phyloP scores from a whole-genome alignment of 768 basidiomycete genomes.

The Thelephora ganbajun region DNA sequence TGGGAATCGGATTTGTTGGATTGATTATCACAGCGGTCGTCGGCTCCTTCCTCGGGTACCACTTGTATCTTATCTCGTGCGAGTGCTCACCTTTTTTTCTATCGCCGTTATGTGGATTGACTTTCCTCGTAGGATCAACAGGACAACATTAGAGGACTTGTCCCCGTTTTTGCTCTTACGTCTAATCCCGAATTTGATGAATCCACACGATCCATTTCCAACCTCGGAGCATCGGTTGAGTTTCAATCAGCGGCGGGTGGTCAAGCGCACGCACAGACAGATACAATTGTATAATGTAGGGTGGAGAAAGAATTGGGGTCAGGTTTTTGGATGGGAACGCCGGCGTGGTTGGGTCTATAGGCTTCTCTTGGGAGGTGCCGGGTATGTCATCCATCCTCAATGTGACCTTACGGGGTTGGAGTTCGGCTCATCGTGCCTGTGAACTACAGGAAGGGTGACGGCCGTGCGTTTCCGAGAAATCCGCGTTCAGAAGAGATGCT shows the following conservation, averaged over 20 bases:
- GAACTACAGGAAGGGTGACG: constrained; percentile 43
- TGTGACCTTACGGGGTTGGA: neutral
- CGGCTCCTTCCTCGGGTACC: constrained; percentile 66
- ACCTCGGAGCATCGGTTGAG: constrained; percentile 63
- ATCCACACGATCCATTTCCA: constrained; percentile 45
- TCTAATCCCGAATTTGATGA: constrained; percentile 42
- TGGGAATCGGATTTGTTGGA: constrained; percentile 48
- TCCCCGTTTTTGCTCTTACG: constrained; percentile 65
- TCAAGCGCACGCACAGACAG: constrained; percentile 45
- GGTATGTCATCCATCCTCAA: constrained; percentile 28
- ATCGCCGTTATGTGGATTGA: neutral
- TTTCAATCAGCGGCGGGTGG: constrained; percentile 45
- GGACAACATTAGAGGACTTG: constrained; percentile 72
- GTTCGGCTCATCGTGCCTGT: neutral
- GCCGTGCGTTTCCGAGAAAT: constrained; percentile 53
- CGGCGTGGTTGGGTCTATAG: constrained; percentile 38
- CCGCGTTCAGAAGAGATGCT: constrained; percentile 53
- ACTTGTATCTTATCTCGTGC: constrained; percentile 63
- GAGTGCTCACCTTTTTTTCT: constrained; percentile 17
- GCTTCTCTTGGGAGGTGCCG: constrained; percentile 45
- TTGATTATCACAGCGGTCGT: constrained; percentile 47
- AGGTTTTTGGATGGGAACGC: constrained; percentile 48
- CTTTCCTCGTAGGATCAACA: constrained; percentile 45
- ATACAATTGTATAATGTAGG: constrained; percentile 64
- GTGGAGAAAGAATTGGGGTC: constrained; percentile 54